These are phyloP conservation scores for Omphalea diandra DNA, from an alignment of 441 rosid genomes.

Conservation along the genomic window DNA sequence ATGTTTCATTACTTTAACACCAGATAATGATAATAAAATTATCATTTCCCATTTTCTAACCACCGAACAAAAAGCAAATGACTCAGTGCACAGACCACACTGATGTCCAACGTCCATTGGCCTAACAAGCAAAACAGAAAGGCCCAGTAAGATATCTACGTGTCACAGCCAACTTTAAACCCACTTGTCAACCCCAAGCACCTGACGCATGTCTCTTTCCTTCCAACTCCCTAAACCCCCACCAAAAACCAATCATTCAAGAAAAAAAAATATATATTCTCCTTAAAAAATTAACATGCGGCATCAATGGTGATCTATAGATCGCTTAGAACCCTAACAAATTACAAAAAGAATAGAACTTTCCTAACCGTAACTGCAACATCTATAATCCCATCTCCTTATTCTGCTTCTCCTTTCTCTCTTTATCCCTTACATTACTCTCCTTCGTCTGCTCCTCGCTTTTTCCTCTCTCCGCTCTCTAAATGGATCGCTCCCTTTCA, in stretches of 20 bases:
- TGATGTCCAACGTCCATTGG: too few relatives aligned
- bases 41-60: too few relatives aligned
- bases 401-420: conserved; percentile 26
- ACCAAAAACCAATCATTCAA: conserved; percentile 17
- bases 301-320: conserved; percentile 57
- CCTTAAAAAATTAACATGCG: conserved; percentile 19
- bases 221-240: conserved; percentile 20
- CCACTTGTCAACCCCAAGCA: neutral
- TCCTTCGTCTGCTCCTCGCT: conserved; percentile 23
- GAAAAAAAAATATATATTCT: neutral
- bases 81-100: too few relatives aligned
- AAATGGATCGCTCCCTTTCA: conserved; percentile 52
- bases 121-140: neutral
- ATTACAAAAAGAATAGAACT: conserved; percentile 29
- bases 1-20: too few relatives aligned
- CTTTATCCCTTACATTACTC: conserved; percentile 21
- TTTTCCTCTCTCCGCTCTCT: conserved; percentile 39
- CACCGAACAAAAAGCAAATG: too few relatives aligned
- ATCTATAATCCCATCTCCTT: conserved; percentile 33
- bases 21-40: too few relatives aligned
- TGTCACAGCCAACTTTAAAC: neutral
- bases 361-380: conserved; percentile 43
- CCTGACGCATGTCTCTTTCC: conserved; percentile 18
- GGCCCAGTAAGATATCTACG: neutral
- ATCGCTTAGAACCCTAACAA: conserved; percentile 37